These are phyloP conservation scores for Myotisia sp. DNA, from an alignment of 2,329 filamentous ascomycete genomes.

Conservation along the genomic window DNA sequence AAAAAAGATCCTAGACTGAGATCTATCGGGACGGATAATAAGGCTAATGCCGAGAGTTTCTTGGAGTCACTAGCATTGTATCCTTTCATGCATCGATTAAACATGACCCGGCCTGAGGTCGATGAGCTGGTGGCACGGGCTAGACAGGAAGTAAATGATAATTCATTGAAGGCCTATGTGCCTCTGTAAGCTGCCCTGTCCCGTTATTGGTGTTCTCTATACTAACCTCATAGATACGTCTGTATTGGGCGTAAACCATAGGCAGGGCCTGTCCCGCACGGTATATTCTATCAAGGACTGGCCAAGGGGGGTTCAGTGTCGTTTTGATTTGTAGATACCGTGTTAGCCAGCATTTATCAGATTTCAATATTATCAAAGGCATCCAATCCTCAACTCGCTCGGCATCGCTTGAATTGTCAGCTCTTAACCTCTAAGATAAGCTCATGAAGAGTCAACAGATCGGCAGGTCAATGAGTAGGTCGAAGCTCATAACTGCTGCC, in stretches of 20 bases:
- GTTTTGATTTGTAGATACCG: too few species aligned
- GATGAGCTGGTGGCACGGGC: constrained; percentile 25
- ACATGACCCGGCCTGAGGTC: constrained; percentile 28
- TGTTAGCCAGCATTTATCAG: too few species aligned
- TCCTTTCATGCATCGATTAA: constrained; percentile 30
- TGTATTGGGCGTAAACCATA: constrained; percentile 31
- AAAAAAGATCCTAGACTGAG: constrained; percentile 27
- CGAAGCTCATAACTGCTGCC: too few species aligned
- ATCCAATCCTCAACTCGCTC: too few species aligned
- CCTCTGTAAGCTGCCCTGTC: constrained; percentile 25
- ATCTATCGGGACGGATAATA: constrained; percentile 29
- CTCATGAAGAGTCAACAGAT: too few species aligned
- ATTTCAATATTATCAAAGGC: too few species aligned
- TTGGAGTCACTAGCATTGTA: constrained; percentile 31
- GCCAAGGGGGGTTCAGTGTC: too few species aligned
- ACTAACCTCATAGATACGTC: constrained; percentile 26
- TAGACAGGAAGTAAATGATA: constrained; percentile 25
- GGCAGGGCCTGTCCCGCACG: too few species aligned
- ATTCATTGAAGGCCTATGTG: constrained; percentile 31
- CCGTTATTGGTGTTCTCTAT: neutral
- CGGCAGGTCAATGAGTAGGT: too few species aligned
- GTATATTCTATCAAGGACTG: too few species aligned
- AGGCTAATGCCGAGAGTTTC: constrained; percentile 24
- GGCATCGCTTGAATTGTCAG: too few species aligned
- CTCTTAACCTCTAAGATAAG: too few species aligned